Evolutionary conservation across 2,329 filamentous ascomycete species (phyloP).

Genomic region (Bipolaris victoriae): DNA sequence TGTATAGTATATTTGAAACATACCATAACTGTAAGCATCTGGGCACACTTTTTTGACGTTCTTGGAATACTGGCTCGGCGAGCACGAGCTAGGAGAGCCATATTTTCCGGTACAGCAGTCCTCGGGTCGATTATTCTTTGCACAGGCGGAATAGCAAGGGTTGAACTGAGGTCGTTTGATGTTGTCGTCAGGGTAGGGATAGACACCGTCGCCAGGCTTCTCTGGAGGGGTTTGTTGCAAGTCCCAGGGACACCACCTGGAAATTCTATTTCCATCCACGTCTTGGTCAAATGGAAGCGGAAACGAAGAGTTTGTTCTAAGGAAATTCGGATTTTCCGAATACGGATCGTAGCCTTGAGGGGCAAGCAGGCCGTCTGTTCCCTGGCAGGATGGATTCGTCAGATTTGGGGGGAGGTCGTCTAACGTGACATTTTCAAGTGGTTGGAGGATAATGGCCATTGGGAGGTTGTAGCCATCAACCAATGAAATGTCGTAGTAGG

Average conservation of each 20-base stretch:
- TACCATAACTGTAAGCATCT: constrained; percentile 81
- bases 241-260: constrained; percentile 81
- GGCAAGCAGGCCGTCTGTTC: constrained; percentile 66
- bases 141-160: constrained; percentile 78
- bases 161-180: constrained; percentile 74
- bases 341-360: constrained; percentile 56
- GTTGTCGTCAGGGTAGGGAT: constrained; percentile 79
- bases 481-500: constrained; percentile 83
- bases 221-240: constrained; percentile 71
- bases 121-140: constrained; percentile 67
- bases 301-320: constrained; percentile 69
- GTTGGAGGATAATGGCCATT: constrained; percentile 61
- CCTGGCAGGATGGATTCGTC: constrained; percentile 78
- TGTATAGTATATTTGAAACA: constrained; percentile 41
- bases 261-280: constrained; percentile 63
- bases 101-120: constrained; percentile 80
- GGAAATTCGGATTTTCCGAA: constrained; percentile 57
- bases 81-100: constrained; percentile 67
- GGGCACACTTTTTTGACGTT: constrained; percentile 78
- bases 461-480: constrained; percentile 87
- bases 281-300: constrained; percentile 70
- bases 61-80: constrained; percentile 70
- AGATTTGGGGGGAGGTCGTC: constrained; percentile 73
- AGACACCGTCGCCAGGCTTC: constrained; percentile 76
- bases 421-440: constrained; percentile 65